Percentiles rank a stretch among this genome's conserved stretches.
These are phyloP conservation scores for Vanrija pseudolonga DNA, from an alignment of 1,284 basidiomycete species.

Conservation along the genomic window DNA sequence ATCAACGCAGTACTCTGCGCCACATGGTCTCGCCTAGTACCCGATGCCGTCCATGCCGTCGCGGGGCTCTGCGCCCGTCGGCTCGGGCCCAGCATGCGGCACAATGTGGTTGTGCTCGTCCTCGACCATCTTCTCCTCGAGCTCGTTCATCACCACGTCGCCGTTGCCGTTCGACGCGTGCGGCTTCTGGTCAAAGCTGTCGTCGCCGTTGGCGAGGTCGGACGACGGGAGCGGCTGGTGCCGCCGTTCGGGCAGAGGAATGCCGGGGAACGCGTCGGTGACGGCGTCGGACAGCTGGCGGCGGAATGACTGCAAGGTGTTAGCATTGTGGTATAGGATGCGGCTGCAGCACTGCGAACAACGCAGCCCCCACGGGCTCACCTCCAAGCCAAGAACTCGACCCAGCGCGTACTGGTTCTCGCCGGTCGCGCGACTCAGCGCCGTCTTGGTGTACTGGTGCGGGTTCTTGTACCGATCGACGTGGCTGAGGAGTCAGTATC, in stretches of 20 bases:
- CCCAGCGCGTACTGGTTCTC: slow-evolving; percentile 47
- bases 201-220: not conserved
- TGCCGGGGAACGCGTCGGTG: slow-evolving; percentile 30
- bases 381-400: slow-evolving; percentile 40
- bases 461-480: slow-evolving; percentile 35
- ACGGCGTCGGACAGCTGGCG: slow-evolving; percentile 35
- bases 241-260: slow-evolving; percentile 34
- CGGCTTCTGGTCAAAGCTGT: not conserved
- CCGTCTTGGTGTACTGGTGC: slow-evolving; percentile 35
- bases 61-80: too few relatives aligned
- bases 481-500: slow-evolving; percentile 7
- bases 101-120: too few relatives aligned
- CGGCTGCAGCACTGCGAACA: not conserved
- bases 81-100: too few relatives aligned
- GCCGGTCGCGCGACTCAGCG: slow-evolving; percentile 35
- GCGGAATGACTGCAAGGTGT: slow-evolving; percentile 31
- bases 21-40: too few relatives aligned
- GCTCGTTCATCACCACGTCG: too few relatives aligned
- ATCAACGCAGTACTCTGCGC: too few relatives aligned
- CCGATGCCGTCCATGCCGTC: too few relatives aligned
- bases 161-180: too few relatives aligned
- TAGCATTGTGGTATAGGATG: not conserved
- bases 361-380: slow-evolving; percentile 13
- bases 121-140: too few relatives aligned
- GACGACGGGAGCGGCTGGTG: slow-evolving; percentile 24